Percentiles rank a stretch among this genome's conserved stretches.
Conservation (phyloP, 2,329 filamentous ascomycete species). For the Cytospora piceae region DNA sequence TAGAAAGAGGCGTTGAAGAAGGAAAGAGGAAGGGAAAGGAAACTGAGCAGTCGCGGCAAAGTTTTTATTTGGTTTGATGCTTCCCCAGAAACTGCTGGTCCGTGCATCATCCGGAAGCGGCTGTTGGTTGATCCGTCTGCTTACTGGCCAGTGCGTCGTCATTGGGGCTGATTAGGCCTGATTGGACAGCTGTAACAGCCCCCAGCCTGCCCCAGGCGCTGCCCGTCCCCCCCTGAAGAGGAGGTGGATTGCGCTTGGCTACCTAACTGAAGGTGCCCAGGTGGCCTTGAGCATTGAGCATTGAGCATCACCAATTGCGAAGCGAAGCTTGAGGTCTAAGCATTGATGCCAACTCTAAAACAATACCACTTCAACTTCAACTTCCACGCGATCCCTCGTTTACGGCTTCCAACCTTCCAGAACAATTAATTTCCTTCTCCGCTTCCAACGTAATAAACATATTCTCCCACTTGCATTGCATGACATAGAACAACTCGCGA, state of each 20-base stretch:
- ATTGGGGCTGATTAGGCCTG: not conserved
- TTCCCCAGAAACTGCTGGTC: slow-evolving; percentile 2
- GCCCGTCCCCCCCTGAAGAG: not conserved
- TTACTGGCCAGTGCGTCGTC: slow-evolving; percentile 12
- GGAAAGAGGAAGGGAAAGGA: slow-evolving; percentile 37
- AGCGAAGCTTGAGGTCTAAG: slow-evolving; percentile 1
- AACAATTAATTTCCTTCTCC: not conserved
- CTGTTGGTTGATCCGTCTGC: slow-evolving; percentile 17
- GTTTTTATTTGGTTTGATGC: slow-evolving; percentile 24
- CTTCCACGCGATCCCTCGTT: not conserved
- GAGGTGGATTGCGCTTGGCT: slow-evolving; percentile 15
- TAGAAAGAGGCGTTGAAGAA: slow-evolving; percentile 67
- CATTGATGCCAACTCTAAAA: slow-evolving; percentile 2
- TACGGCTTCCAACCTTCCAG: not conserved
- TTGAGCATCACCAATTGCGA: slow-evolving; percentile 19
- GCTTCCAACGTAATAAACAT: not conserved
- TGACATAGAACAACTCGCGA: slow-evolving; percentile 17
- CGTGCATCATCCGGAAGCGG: slow-evolving; percentile 16
- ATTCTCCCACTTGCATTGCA: slow-evolving; percentile 7
- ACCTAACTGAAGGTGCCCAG: slow-evolving; percentile 3
- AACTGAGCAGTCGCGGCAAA: slow-evolving; percentile 31
- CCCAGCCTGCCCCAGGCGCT: no score
- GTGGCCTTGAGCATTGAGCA: slow-evolving; percentile 4
- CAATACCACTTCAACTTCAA: not conserved
- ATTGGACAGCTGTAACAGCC: not conserved